Percentiles rank a stretch among this genome's conserved stretches.
Evolutionary conservation across 2,329 filamentous ascomycete genomes (phyloP).

Genomic region (Apiospora saccharicola): DNA sequence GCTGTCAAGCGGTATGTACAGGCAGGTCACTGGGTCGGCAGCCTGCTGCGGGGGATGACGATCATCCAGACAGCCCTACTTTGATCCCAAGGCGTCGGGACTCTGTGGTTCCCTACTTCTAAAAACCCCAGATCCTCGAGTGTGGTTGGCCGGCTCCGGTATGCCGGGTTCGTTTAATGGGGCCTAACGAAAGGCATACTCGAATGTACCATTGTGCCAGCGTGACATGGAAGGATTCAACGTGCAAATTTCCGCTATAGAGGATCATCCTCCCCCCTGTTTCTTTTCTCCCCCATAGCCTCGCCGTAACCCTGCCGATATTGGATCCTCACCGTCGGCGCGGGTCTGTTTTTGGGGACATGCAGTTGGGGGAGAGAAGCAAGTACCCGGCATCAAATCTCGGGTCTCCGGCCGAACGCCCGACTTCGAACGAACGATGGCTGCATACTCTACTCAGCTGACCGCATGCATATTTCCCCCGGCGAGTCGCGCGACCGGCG

Average conservation of each 20-base stretch:
- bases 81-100: background rate
- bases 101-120: too few species aligned
- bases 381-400: background rate
- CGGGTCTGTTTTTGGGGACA: background rate
- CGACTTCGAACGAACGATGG: background rate
- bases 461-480: background rate
- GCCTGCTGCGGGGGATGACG: conserved; percentile 2
- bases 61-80: conserved; percentile 13
- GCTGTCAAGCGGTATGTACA: conserved; percentile 1
- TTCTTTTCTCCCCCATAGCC: background rate
- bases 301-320: background rate
- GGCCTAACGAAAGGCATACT: background rate
- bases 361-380: background rate
- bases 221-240: background rate
- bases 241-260: background rate
- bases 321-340: too few species aligned
- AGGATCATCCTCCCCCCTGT: background rate
- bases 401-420: background rate
- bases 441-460: conserved; percentile 1
- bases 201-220: background rate
- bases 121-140: background rate
- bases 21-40: conserved; percentile 14
- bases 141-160: background rate
- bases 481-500: background rate
- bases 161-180: too few species aligned